These are phyloP conservation scores for Spirogloea muscicola DNA, from an alignment of 139 green algal species.

Conservation along the genomic window DNA sequence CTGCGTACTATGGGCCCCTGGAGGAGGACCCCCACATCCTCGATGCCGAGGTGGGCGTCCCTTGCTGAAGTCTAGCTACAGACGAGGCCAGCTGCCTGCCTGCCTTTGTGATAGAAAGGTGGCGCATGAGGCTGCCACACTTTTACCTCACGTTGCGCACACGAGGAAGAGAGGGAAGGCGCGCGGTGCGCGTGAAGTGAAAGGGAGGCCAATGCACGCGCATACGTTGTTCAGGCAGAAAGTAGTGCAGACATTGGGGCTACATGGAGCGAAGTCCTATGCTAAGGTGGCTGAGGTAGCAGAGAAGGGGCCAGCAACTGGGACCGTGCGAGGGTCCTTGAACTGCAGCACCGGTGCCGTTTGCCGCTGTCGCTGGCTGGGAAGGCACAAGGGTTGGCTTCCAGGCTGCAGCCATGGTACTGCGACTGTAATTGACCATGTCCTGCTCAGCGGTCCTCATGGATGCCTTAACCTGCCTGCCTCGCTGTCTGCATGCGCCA, in stretches of 20 bases:
- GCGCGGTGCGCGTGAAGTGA: no score
- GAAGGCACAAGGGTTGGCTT: neutral
- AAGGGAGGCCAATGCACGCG: no score
- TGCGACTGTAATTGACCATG: constrained; percentile 32
- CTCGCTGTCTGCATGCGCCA: no score
- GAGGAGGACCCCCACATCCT: constrained; percentile 70
- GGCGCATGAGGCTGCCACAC: neutral
- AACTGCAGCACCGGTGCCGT: neutral
- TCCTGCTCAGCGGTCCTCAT: no score
- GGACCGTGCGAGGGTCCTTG: neutral
- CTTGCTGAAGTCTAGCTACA: neutral
- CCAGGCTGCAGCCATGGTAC: neutral
- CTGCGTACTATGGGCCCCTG: constrained; percentile 37
- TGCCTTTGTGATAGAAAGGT: neutral
- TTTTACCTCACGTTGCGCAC: neutral
- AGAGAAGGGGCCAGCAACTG: neutral
- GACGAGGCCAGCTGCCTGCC: neutral
- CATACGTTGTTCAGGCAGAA: no score
- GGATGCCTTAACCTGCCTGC: no score
- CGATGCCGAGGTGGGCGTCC: constrained; percentile 29
- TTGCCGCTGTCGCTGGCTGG: neutral
- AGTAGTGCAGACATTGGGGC: no score
- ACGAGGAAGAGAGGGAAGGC: no score
- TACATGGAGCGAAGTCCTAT: no score
- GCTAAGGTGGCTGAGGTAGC: no score